phyloP scores from a whole-genome alignment of 306 rosid genomes.

The Leucaena leucocephala region DNA sequence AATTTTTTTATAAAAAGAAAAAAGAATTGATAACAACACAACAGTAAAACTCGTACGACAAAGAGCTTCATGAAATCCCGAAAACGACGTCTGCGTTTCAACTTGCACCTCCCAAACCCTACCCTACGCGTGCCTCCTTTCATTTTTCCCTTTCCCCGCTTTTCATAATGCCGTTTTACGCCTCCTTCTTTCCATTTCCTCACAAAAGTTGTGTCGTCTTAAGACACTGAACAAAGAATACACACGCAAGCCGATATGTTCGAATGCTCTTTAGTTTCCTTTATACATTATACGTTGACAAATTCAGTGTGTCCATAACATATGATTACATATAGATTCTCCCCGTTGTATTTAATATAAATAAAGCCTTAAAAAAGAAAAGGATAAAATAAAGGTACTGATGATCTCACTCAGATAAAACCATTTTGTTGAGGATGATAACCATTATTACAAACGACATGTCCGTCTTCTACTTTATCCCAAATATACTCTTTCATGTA shows the following conservation, averaged over 20 bases:
- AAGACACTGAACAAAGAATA: no score
- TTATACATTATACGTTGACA: neutral
- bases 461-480: neutral
- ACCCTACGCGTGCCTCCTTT: neutral
- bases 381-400: neutral
- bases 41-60: neutral
- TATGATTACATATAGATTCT: neutral
- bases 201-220: no score
- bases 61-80: neutral
- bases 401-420: neutral
- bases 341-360: neutral
- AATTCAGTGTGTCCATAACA: neutral
- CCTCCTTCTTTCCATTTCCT: neutral
- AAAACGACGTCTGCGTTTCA: conserved; percentile 26
- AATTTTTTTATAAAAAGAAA: no score
- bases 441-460: neutral
- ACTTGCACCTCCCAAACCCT: neutral
- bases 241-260: no score
- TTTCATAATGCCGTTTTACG: neutral
- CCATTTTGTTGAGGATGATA: neutral
- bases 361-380: no score
- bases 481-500: conserved; percentile 44
- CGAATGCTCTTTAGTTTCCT: neutral
- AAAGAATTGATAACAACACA: no score
- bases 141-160: conserved; percentile 26